Conservation (phyloP, 768 basidiomycete genomes). For the Mycena capillaripes region DNA sequence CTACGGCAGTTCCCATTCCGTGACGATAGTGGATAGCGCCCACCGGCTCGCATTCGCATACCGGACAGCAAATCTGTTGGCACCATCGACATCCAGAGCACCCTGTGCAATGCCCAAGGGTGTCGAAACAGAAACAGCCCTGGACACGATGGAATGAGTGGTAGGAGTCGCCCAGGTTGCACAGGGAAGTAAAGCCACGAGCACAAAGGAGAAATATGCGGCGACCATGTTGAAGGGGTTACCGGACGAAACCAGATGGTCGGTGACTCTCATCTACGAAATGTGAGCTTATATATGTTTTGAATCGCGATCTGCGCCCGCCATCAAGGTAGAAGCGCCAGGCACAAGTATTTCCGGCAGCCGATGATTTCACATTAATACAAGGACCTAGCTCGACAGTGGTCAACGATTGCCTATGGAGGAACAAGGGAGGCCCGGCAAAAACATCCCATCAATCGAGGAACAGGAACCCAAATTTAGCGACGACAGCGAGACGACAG, state of each 20-base stretch:
- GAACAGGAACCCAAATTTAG: slow-evolving; percentile 30
- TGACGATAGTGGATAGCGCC: slow-evolving; percentile 65
- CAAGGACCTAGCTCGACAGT: slow-evolving; percentile 1
- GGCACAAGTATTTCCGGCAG: background rate
- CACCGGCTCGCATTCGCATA: slow-evolving; percentile 78
- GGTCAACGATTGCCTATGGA: background rate
- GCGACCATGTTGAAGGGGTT: slow-evolving; percentile 9
- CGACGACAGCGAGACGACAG: background rate
- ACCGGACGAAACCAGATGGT: background rate
- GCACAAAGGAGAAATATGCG: background rate
- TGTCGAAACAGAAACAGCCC: slow-evolving; percentile 48
- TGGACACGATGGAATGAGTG: background rate
- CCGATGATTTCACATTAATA: background rate
- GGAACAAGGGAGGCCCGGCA: slow-evolving; percentile 23
- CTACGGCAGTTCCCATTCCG: slow-evolving; percentile 75
- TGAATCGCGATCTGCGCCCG: background rate
- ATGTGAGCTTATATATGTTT: slow-evolving; percentile 21
- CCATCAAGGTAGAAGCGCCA: slow-evolving; percentile 22
- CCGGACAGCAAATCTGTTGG: slow-evolving; percentile 71
- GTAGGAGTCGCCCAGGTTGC: slow-evolving; percentile 9
- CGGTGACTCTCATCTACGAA: background rate
- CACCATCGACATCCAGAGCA: slow-evolving; percentile 59
- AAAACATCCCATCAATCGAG: slow-evolving; percentile 25
- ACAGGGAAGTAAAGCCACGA: slow-evolving; percentile 5
- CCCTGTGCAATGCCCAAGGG: slow-evolving; percentile 73